Percentiles rank a stretch among this genome's conserved stretches.
Conservation (phyloP, 768 basidiomycete species). For the Gautieria morchelliformis region DNA sequence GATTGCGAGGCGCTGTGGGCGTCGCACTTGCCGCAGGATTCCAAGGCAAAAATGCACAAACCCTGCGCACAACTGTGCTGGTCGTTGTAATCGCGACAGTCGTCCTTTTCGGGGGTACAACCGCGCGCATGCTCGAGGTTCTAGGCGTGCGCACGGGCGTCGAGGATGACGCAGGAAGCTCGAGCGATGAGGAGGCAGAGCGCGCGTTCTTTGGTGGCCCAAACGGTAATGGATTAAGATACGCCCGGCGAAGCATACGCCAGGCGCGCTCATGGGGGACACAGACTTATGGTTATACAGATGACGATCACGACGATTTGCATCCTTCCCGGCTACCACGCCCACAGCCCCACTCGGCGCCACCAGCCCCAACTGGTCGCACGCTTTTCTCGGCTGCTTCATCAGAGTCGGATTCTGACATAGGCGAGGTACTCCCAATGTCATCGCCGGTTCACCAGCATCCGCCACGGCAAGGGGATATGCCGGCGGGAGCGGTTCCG, state of each 20-base stretch:
- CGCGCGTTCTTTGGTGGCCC: slow-evolving; percentile 9
- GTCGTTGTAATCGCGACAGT: slow-evolving; percentile 95
- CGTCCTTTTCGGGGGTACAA: slow-evolving; percentile 93
- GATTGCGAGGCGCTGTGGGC: slow-evolving; percentile 91
- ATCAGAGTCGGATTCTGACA: slow-evolving; percentile 71
- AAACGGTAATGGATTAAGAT: background rate
- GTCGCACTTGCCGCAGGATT: slow-evolving; percentile 96
- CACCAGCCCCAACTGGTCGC: slow-evolving; percentile 14
- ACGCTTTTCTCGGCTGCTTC: slow-evolving; percentile 60
- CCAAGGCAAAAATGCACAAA: slow-evolving; percentile 86
- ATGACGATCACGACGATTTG: slow-evolving; percentile 20
- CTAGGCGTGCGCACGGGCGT: slow-evolving; percentile 94
- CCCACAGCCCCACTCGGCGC: slow-evolving; percentile 13
- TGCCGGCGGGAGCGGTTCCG: background rate
- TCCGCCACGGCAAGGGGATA: background rate
- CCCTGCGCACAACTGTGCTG: slow-evolving; percentile 86
- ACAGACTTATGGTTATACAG: slow-evolving; percentile 27
- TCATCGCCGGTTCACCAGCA: slow-evolving; percentile 35
- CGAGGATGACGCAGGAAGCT: slow-evolving; percentile 75
- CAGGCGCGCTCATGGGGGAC: slow-evolving; percentile 16
- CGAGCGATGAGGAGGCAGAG: slow-evolving; percentile 27
- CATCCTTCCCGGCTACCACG: slow-evolving; percentile 60
- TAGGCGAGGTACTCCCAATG: slow-evolving; percentile 68
- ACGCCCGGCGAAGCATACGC: background rate
- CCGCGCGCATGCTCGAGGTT: slow-evolving; percentile 91